Conservation (phyloP, 306 rosid genomes). For the Fagus sylvatica region DNA sequence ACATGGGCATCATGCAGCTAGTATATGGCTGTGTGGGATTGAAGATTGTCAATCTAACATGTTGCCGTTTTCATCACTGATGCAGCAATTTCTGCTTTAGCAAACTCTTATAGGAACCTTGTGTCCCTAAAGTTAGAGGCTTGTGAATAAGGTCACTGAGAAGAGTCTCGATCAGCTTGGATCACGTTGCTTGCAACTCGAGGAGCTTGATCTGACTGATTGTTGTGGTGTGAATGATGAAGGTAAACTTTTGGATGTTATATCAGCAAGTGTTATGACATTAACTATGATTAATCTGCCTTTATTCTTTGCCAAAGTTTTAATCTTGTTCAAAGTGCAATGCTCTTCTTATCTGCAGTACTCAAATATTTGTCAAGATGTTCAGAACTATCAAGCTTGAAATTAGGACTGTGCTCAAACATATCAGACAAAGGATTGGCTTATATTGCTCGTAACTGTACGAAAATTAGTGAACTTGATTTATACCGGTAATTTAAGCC, state of each 20-base stretch:
- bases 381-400: conserved; percentile 45
- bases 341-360: conserved; percentile 35
- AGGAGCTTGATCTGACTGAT: conserved; percentile 74
- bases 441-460: conserved; percentile 54
- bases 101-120: conserved; percentile 50
- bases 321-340: background rate
- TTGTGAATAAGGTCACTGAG: conserved; percentile 57
- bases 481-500: conserved; percentile 58
- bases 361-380: conserved; percentile 56
- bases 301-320: background rate
- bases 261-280: background rate
- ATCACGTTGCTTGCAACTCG: conserved; percentile 44
- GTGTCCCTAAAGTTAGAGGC: conserved; percentile 65
- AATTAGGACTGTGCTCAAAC: conserved; percentile 68
- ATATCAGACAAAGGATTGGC: conserved; percentile 65
- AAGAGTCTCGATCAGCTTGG: conserved; percentile 47
- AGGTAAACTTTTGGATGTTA: conserved; percentile 33
- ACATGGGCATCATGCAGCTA: conserved; percentile 49
- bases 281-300: background rate
- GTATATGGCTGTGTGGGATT: conserved; percentile 50
- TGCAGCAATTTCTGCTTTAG: conserved; percentile 46
- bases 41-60: conserved; percentile 60
- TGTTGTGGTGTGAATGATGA: conserved; percentile 58
- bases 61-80: conserved; percentile 59
- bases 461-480: conserved; percentile 56